Evolutionary conservation across 1,284 basidiomycete genomes (phyloP).

Genomic region (Pyrrhoderma noxium): DNA sequence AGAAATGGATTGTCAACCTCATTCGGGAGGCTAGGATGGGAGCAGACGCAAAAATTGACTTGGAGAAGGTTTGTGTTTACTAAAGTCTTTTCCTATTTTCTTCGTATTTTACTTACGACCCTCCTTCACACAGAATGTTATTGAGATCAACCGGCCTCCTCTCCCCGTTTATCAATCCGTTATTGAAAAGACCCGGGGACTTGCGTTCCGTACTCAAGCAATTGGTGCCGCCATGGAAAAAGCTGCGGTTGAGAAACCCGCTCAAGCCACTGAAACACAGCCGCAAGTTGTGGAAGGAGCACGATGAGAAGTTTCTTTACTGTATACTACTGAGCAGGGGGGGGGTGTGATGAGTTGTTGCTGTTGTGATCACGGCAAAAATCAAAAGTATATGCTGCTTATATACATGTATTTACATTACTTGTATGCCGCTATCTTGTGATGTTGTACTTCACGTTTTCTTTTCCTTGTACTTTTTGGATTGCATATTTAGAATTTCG

Average conservation of each 20-base stretch:
- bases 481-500: too few relatives aligned
- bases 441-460: neutral
- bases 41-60: conserved; percentile 93
- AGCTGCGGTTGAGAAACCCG: conserved; percentile 26
- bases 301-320: conserved; percentile 3
- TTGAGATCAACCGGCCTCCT: conserved; percentile 88
- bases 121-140: conserved; percentile 65
- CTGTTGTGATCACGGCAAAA: neutral
- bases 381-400: neutral
- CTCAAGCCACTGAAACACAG: conserved; percentile 23
- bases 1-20: conserved; percentile 99
- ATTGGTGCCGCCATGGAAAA: conserved; percentile 79
- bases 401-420: too few relatives aligned
- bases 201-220: conserved; percentile 88
- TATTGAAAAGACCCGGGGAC: conserved; percentile 92
- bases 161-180: conserved; percentile 90
- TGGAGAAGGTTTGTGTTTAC: conserved; percentile 65
- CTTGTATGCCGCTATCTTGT: too few relatives aligned
- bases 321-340: neutral
- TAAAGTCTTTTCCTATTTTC: neutral
- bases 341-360: neutral
- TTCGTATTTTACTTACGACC: neutral
- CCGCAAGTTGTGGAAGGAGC: conserved; percentile 23
- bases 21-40: conserved; percentile 95
- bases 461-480: too few relatives aligned